Evolutionary conservation across 2,329 filamentous ascomycete genomes (phyloP), one percentile per base, ranked within the genome.

Genomic region (Pyricularia grisea): DNA sequence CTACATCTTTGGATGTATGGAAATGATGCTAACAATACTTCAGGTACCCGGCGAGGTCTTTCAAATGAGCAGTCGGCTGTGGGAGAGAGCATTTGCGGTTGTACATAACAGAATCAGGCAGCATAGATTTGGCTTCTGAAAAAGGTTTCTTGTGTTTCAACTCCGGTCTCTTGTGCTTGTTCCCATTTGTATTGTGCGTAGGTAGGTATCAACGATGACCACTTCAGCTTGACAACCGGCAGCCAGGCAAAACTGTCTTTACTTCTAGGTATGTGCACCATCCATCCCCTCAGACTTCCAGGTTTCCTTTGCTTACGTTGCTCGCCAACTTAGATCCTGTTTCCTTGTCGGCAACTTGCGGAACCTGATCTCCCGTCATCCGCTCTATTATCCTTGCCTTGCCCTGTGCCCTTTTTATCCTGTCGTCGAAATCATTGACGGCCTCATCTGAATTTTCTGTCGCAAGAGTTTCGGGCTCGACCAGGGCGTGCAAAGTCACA

Each of bases 361-460:
- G 27, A 2, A 20, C 11, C 17, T 72, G 69, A 74, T 83, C 83
- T 0, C 82, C 82, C 1, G 85, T 75, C 73, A 92, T 88, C 70
- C 89, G 89, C 78, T 95, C 91, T 64, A 98, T 88, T 65, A 99
- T 86, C 79, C 94, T 97, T 1, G 87, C 87, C 77, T 97, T 97
- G 3, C 91, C 91, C 73, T 88, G 87, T 4, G 93, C 94, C 72
- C 92, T 87, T 79, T 94, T 95, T 58, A 97, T 76, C 14, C 94
- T 85, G 77, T 97, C 92, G 75, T 99, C 95, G 75, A 97, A 94
- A 74, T 97, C 94, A 67, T 91, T 90, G 27, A 99, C 93, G 0
- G 90, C 90, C 65, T 97, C 92, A 76, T 98, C 94, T 4, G 87
- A 90, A 76, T 99, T 99, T 70, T 90, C 85, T 25, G 89, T 94